These are phyloP conservation scores for Torulaspora maleeae DNA, from an alignment of 805 yeast species.

Conservation along the genomic window DNA sequence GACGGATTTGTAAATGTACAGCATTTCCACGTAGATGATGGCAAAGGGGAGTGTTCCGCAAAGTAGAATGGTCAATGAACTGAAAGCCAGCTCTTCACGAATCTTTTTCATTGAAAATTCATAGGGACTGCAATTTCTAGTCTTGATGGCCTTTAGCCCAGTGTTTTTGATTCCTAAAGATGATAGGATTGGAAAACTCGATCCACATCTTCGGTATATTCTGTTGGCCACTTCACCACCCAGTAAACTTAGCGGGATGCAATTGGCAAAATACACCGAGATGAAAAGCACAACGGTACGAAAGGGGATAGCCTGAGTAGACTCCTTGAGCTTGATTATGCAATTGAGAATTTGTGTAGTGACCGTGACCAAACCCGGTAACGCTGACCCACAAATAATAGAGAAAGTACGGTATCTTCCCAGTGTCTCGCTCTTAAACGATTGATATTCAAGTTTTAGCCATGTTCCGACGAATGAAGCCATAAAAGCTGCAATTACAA, in stretches of 20 bases:
- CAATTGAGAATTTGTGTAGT: constrained; percentile 55
- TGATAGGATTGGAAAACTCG: not conserved
- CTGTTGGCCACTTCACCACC: constrained; percentile 48
- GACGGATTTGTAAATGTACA: constrained; percentile 65
- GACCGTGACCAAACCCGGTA: constrained; percentile 46
- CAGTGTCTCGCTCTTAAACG: not conserved
- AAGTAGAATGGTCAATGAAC: constrained; percentile 27
- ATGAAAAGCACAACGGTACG: constrained; percentile 62
- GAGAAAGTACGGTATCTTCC: constrained; percentile 29
- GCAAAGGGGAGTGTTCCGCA: constrained; percentile 78
- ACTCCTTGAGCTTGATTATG: constrained; percentile 70
- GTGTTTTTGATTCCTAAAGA: not conserved
- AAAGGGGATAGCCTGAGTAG: constrained; percentile 74
- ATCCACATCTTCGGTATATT: constrained; percentile 1
- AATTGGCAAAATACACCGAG: constrained; percentile 56
- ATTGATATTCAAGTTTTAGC: constrained; percentile 40
- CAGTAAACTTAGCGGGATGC: constrained; percentile 66
- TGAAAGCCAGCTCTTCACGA: constrained; percentile 1
- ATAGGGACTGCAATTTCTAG: not conserved
- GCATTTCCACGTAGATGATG: constrained; percentile 72
- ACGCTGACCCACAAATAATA: constrained; percentile 44
- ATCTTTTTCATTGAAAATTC: not conserved
- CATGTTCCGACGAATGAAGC: constrained; percentile 71
- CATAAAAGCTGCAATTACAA: constrained; percentile 65
- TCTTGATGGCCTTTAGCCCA: constrained; percentile 24